phyloP scores from a whole-genome alignment of 2,329 filamentous ascomycete genomes.

The Talaromyces sp. region DNA sequence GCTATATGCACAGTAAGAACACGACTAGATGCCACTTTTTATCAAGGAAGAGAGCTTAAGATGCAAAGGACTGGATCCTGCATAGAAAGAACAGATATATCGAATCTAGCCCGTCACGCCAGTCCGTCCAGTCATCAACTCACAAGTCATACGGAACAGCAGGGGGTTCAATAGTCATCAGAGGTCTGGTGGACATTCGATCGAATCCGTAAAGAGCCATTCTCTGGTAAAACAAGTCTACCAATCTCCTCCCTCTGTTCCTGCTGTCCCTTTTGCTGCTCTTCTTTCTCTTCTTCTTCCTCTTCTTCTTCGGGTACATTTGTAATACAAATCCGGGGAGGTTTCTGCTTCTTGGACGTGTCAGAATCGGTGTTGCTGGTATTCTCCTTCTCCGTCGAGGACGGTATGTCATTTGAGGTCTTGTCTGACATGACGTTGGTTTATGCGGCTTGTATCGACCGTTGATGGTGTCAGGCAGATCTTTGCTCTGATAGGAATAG shows the following conservation, averaged over 20 bases:
- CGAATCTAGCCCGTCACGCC: neutral
- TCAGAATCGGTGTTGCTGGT: neutral
- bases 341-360: neutral
- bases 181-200: no score
- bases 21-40: neutral
- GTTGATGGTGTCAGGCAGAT: neutral
- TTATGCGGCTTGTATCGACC: neutral
- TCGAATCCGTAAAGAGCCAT: no score
- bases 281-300: no score
- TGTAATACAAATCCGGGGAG: neutral
- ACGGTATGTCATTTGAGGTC: neutral
- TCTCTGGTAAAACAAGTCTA: no score
- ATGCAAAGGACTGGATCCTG: neutral
- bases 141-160: neutral
- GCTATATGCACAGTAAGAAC: neutral
- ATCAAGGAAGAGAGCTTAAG: neutral
- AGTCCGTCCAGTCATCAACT: neutral
- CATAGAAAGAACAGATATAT: neutral
- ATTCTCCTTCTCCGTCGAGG: neutral
- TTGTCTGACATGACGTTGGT: neutral
- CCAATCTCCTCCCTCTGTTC: no score
- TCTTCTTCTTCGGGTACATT: no score
- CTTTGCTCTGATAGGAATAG: neutral
- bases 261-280: no score
- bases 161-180: no score